Conservation (phyloP, 2,329 filamentous ascomycete genomes). For the Cyclaneusma minus region DNA sequence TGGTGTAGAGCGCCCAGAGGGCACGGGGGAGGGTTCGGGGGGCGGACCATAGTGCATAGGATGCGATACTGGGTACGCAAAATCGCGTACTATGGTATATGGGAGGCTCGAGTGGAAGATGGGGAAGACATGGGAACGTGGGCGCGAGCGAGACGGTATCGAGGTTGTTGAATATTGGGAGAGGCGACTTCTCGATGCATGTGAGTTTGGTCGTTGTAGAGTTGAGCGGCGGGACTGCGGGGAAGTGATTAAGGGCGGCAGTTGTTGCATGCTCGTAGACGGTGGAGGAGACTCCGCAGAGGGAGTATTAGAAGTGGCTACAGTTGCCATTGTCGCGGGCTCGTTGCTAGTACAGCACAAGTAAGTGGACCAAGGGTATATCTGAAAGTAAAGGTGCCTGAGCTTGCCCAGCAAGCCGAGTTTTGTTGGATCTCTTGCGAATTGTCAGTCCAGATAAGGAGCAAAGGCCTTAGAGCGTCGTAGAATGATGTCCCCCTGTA, state of each 20-base stretch:
- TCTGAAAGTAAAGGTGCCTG: too few relatives aligned
- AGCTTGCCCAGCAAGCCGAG: too few relatives aligned
- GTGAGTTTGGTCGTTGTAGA: conserved; percentile 52
- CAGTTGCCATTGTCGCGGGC: conserved; percentile 30
- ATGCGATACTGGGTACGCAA: conserved; percentile 72
- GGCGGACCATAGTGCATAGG: conserved; percentile 91
- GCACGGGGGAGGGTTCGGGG: conserved; percentile 51
- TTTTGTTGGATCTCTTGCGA: conserved; percentile 11
- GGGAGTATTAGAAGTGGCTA: conserved; percentile 41
- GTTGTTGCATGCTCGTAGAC: conserved; percentile 33
- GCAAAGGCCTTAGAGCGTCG: too few relatives aligned
- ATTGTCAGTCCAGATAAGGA: too few relatives aligned
- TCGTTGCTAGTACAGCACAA: too few relatives aligned
- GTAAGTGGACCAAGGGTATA: conserved; percentile 19
- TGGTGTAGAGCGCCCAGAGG: conserved; percentile 72
- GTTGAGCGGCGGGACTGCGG: conserved; percentile 38
- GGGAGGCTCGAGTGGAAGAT: conserved; percentile 71
- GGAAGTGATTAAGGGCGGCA: conserved; percentile 42
- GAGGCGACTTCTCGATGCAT: conserved; percentile 65
- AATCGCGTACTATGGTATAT: conserved; percentile 89
- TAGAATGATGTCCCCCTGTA: too few relatives aligned
- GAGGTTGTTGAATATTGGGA: conserved; percentile 72
- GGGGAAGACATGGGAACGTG: conserved; percentile 67
- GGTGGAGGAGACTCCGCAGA: conserved; percentile 36
- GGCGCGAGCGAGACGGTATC: conserved; percentile 54